A percentile compares a stretch with the other conserved stretches of the same genome.
phyloP scores from a whole-genome alignment of 768 basidiomycete genomes.

The Leccinellum luteum region DNA sequence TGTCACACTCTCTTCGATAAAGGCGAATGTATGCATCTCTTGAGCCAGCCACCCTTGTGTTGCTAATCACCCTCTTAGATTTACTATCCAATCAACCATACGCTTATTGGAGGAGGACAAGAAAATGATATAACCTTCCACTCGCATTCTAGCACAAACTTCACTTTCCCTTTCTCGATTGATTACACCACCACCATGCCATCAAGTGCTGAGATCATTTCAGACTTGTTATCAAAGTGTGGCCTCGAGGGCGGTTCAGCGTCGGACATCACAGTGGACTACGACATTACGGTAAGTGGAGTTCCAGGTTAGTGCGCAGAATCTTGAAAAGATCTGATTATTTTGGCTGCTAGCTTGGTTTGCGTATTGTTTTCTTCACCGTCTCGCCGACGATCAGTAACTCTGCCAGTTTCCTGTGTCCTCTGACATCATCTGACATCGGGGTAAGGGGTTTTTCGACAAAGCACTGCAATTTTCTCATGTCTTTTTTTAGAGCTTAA shows the following conservation, averaged over 20 bases:
- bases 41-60: background rate
- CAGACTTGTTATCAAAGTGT: conserved; percentile 63
- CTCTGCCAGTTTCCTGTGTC: conserved; percentile 61
- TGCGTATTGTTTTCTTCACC: conserved; percentile 62
- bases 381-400: conserved; percentile 67
- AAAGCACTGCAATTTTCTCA: conserved; percentile 10
- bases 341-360: conserved; percentile 45
- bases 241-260: conserved; percentile 45
- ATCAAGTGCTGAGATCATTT: conserved; percentile 52
- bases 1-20: conserved; percentile 61
- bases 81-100: conserved; percentile 72
- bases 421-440: conserved; percentile 40
- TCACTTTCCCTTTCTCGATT: conserved; percentile 75
- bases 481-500: conserved; percentile 13
- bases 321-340: conserved; percentile 9
- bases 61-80: conserved; percentile 41
- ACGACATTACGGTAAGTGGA: conserved; percentile 56
- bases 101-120: conserved; percentile 62
- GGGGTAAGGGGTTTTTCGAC: conserved; percentile 11
- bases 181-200: conserved; percentile 55
- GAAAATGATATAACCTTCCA: conserved; percentile 45
- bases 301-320: background rate
- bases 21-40: conserved; percentile 47
- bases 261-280: conserved; percentile 54
- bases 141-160: conserved; percentile 55